Base-by-base conservation (phyloP, 2,329 filamentous ascomycete species). In the Neofusicoccum sp. region DNA sequence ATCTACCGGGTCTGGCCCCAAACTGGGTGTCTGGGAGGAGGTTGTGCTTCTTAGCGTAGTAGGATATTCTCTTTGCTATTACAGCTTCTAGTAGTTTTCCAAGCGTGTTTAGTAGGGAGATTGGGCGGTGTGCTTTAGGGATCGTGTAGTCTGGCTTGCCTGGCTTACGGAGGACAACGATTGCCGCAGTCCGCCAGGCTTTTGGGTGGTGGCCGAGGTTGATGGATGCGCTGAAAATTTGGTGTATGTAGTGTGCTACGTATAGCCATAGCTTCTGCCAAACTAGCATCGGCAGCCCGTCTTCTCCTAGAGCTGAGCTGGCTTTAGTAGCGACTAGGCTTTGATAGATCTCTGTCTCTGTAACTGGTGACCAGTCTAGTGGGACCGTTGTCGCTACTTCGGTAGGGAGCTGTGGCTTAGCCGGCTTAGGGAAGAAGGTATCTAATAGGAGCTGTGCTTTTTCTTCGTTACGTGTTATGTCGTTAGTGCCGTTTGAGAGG, bases 1-100 rank as follows among this genome's bases (percentile, higher is more conserved):
- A 61, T 37, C 64, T 56, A 5, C 66, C 68, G 44, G 65, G 66
- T 34, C 70, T 54, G 28, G 62, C 68, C n/a, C 68, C 59, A 52
- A 71, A 72, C 11, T 72, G 45, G 5, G 48, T 72, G 14, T 68
- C 56, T 12, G 66, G 68, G 1, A 73, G 66, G 0, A 73, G 66
- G 5, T 59, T 43, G 29, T 68, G 59, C 37, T 62, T 67, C 58
- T 72, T 66, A 5, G 61, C 64, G 6, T 56, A 62, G 52, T 64
- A 68, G 6, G 64, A 68, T 0, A 73, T 63, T 8, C 67, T 45
- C 65, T 50, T 58, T 6, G 68, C 68, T 3, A 69, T 62, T 31
- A 69, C 68, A 39, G 41, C 56, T 36, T 68, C 65, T 29, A 68
- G 63, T 9, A 67, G 36, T 37, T 68, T 69, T 33, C 67, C 63